Conservation (phyloP, 2,329 filamentous ascomycete species). For the Calonectria pseudoturangicola region DNA sequence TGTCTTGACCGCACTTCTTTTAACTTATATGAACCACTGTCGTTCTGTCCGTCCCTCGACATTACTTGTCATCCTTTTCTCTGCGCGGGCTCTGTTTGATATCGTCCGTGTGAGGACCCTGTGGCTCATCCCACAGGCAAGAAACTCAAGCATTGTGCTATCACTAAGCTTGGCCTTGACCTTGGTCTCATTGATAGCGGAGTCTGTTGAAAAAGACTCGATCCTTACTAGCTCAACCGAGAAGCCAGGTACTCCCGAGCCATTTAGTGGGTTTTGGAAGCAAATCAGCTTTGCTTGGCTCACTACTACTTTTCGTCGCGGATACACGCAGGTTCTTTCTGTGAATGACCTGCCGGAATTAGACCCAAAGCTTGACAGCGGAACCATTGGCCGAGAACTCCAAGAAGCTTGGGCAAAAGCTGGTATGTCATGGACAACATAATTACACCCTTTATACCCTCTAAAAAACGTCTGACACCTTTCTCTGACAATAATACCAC, state of each 20-base stretch:
- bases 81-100: background rate
- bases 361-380: constrained; percentile 2
- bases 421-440: background rate
- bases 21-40: background rate
- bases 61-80: background rate
- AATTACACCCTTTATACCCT: background rate
- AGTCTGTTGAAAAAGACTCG: background rate
- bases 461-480: background rate
- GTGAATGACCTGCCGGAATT: background rate
- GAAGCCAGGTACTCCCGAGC: background rate
- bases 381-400: background rate
- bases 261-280: constrained; percentile 1
- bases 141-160: background rate
- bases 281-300: constrained; percentile 12
- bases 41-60: background rate
- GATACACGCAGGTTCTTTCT: constrained; percentile 10
- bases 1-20: background rate
- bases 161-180: background rate
- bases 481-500: background rate
- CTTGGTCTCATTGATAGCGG: background rate
- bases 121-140: background rate
- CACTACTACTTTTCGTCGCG: background rate
- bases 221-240: background rate
- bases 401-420: constrained; percentile 1
- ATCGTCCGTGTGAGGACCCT: background rate